Percentiles rank a stretch among this genome's conserved stretches.
phyloP scores from a whole-genome alignment of 345 rosid species.

The Sisymbrium irio region DNA sequence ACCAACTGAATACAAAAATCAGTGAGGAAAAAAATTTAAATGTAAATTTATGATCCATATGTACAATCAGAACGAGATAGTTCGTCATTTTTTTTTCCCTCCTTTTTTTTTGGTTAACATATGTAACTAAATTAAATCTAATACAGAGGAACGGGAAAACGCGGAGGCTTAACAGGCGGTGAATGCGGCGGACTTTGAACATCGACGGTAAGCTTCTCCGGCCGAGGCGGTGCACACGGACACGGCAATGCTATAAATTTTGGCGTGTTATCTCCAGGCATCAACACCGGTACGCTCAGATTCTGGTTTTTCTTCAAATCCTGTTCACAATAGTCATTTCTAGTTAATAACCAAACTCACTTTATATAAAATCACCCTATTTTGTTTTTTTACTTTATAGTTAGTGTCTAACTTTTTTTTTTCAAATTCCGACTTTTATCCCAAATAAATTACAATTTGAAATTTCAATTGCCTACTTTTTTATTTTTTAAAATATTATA shows the following conservation, averaged over 20 bases:
- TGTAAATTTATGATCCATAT: slow-evolving; percentile 35
- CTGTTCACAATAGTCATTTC: slow-evolving; percentile 27
- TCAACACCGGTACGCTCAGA: slow-evolving; percentile 75
- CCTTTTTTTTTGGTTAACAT: not conserved
- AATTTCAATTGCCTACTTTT: not conserved
- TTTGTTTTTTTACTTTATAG: not conserved
- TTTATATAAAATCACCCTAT: no score
- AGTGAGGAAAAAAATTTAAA: slow-evolving; percentile 11
- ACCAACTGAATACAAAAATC: slow-evolving; percentile 26
- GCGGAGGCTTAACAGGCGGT: slow-evolving; percentile 47
- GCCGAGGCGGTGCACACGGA: slow-evolving; percentile 64
- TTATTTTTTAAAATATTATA: not conserved
- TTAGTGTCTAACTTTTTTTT: not conserved
- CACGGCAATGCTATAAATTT: slow-evolving; percentile 94
- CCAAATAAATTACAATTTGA: not conserved
- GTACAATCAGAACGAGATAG: slow-evolving; percentile 33
- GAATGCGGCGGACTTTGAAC: slow-evolving; percentile 44
- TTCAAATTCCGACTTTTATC: not conserved
- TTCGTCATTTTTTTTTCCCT: slow-evolving; percentile 15
- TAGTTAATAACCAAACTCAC: not conserved
- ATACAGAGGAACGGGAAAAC: slow-evolving; percentile 67
- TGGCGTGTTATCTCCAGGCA: slow-evolving; percentile 89
- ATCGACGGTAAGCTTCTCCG: slow-evolving; percentile 41
- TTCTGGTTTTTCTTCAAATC: slow-evolving; percentile 46
- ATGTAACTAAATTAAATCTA: slow-evolving; percentile 34